These are phyloP conservation scores for Sporothrix luriei DNA, from an alignment of 2,329 filamentous ascomycete species.

Conservation along the genomic window DNA sequence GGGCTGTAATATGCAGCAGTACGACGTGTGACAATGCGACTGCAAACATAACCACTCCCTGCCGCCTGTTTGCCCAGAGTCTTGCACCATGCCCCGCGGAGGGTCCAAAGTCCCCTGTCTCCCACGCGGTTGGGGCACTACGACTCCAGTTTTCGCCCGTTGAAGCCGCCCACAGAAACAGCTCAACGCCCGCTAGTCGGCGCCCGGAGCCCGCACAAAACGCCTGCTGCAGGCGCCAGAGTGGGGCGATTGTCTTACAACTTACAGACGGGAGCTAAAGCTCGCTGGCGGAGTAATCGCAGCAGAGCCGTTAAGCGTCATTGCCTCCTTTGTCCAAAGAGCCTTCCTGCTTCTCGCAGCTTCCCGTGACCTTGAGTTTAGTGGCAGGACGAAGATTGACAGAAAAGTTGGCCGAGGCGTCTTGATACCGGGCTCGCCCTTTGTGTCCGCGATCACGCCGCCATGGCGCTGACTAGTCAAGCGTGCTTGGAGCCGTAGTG, in stretches of 20 bases:
- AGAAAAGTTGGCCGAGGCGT: constrained; percentile 3
- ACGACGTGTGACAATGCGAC: not conserved
- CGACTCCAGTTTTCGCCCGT: not conserved
- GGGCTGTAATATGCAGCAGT: not conserved
- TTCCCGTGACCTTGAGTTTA: not conserved
- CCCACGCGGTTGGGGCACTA: not conserved
- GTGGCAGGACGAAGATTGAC: not conserved
- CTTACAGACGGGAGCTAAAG: constrained; percentile 23
- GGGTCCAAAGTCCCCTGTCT: constrained; percentile 13
- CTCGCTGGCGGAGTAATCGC: constrained; percentile 20
- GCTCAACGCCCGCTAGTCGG: not conserved
- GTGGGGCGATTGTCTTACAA: constrained; percentile 16
- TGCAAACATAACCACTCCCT: not conserved
- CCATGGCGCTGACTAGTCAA: constrained; percentile 21
- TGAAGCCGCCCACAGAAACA: constrained; percentile 6
- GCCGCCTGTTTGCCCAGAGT: not conserved
- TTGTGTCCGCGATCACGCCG: constrained; percentile 21
- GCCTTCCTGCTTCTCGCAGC: not conserved
- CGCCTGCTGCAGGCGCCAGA: not conserved
- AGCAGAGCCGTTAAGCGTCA: not conserved
- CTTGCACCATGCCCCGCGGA: constrained; percentile 10
- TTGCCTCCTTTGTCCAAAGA: not conserved
- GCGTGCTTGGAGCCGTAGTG: not conserved
- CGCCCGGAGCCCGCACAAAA: too few relatives aligned
- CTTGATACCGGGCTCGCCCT: not conserved